These are phyloP conservation scores for Coffea humblotiana DNA, from an alignment of 305 asterid genomes.

Conservation along the genomic window DNA sequence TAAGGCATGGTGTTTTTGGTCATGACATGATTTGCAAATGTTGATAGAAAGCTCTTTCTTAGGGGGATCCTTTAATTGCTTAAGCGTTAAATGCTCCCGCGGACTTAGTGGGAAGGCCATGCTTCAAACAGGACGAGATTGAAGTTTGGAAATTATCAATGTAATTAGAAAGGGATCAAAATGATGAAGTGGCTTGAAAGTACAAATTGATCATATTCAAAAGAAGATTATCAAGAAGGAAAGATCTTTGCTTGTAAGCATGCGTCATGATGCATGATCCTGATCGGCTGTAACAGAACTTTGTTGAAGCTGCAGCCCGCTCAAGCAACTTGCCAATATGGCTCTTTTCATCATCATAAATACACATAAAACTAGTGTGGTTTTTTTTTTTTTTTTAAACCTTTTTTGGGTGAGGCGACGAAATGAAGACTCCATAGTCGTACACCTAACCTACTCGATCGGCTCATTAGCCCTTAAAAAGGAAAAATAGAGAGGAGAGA, in stretches of 20 bases:
- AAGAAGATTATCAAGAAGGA: conserved; percentile 18
- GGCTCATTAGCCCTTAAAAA: not conserved
- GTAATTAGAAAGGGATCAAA: conserved; percentile 5
- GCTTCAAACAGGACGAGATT: conserved; percentile 31
- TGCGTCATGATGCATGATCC: conserved; percentile 14
- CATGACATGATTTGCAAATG: conserved; percentile 21
- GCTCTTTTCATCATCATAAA: conserved; percentile 9
- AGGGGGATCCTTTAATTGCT: conserved; percentile 50
- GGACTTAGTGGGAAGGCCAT: conserved; percentile 31
- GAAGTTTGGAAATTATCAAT: conserved; percentile 16
- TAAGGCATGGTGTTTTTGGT: conserved; percentile 5
- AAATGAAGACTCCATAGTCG: conserved; percentile 33
- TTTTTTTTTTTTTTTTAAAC: too few relatives aligned
- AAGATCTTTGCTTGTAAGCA: conserved; percentile 62
- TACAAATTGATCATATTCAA: conserved; percentile 17
- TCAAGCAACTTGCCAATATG: conserved; percentile 26
- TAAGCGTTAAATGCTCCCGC: conserved; percentile 66
- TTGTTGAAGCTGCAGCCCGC: not conserved
- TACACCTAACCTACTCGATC: not conserved
- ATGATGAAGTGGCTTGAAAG: conserved; percentile 60
- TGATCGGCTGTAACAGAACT: conserved; percentile 10
- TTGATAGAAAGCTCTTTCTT: conserved; percentile 36
- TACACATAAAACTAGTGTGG: not conserved
- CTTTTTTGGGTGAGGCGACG: conserved; percentile 32
- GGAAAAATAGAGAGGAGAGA: conserved; percentile 8